Conservation (phyloP, 768 basidiomycete genomes). For the Suillus alpinus region DNA sequence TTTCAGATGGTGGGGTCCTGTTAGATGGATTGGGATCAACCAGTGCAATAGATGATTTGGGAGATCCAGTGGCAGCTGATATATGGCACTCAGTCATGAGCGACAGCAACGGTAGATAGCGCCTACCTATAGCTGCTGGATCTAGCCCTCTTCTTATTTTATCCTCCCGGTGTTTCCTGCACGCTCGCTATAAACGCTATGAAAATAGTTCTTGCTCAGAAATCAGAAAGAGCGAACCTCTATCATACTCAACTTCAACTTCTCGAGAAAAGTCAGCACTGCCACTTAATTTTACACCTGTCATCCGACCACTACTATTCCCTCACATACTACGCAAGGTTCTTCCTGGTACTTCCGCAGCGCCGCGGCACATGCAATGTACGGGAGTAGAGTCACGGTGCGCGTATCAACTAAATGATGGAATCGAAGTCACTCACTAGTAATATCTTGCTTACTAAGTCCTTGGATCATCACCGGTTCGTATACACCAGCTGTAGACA, state of each 20-base stretch:
- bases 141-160: not conserved
- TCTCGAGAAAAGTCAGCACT: not conserved
- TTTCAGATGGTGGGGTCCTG: not conserved
- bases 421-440: not conserved
- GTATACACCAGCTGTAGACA: not conserved
- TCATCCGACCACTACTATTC: not conserved
- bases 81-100: not conserved
- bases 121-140: not conserved
- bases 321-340: too few species aligned
- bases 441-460: not conserved
- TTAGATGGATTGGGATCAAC: not conserved
- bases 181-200: not conserved
- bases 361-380: not conserved
- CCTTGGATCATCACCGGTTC: conserved; percentile 1
- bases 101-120: not conserved
- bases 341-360: not conserved
- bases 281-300: not conserved
- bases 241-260: not conserved
- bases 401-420: not conserved
- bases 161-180: not conserved
- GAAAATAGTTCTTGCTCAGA: not conserved
- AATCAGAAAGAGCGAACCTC: not conserved
- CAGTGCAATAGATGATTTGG: not conserved
- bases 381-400: not conserved
- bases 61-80: not conserved